Evolutionary conservation across 257 asterid species (phyloP), one percentile per base, ranked within the genome.

Genomic region (Solanum virginianum): DNA sequence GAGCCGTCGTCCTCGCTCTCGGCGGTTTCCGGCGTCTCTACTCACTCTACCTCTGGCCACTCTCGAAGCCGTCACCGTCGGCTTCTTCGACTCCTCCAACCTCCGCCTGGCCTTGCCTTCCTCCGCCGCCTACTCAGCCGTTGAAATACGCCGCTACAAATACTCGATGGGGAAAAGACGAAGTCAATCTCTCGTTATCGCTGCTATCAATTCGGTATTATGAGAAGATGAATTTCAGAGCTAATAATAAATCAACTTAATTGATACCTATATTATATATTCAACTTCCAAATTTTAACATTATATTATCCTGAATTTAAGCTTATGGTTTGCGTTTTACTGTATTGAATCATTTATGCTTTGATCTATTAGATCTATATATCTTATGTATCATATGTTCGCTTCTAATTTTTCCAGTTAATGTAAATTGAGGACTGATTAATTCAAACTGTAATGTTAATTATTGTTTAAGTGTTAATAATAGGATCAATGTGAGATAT

Each of bases 91-190:
- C 90, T 32, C 66, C 93, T 45, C 80, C 86, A 18, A 63, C 88
- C 41, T 90, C 93, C 26, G 2, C 88, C 68, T 93, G 97, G 98
- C 94, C 94, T 10, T 88, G 95, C 60, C 91, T 92, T 69, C 98
- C 96, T 29, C 88, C 87, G 15, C 85, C 91, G 56, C 86, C 85
- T 82, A 82, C 86, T 75, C 72, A 85, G 83, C 85, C 93, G 39
- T 84, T 89, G 20, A 91, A 87, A 69, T 55, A 91, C 57, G 41
- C 89, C 51, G 89, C 80, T 63, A 77, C 66, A 65, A 95, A 91
- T 62, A 92, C 92, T 43, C 90, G 97, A 70, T 96, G 98, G 99
- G 99, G 99, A 36, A 95, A 92, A 90, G 99, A 96, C 84, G 99
- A 96, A 92, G 95, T 96, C 82, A 94, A 95, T 84, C 94, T 96